A percentile compares a stretch with the other conserved stretches of the same genome.
Evolutionary conservation across 306 rosid genomes (phyloP).

Genomic region (Castanopsis chinensis): DNA sequence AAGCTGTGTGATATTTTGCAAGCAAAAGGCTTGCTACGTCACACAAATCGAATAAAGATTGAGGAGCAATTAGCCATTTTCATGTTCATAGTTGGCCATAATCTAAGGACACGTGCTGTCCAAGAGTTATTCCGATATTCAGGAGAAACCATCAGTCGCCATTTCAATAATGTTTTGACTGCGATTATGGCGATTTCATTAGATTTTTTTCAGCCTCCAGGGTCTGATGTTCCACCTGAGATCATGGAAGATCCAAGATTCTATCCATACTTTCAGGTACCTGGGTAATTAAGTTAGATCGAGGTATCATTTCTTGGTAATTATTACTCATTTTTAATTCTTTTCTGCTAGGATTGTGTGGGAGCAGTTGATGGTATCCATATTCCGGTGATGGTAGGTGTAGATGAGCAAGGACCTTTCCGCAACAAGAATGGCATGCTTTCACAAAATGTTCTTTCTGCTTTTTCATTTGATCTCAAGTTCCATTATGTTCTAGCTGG

Average conservation of each 20-base stretch:
- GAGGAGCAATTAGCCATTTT: constrained; percentile 92
- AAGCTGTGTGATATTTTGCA: constrained; percentile 85
- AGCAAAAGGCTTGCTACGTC: constrained; percentile 77
- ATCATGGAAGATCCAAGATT: constrained; percentile 68
- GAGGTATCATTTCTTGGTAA: constrained; percentile 11
- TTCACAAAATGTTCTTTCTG: constrained; percentile 79
- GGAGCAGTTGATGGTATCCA: constrained; percentile 81
- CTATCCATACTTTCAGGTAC: constrained; percentile 83
- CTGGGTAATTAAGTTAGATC: constrained; percentile 17
- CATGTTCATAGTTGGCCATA: constrained; percentile 86
- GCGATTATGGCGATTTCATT: constrained; percentile 75
- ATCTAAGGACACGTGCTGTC: constrained; percentile 80
- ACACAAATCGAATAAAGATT: constrained; percentile 85
- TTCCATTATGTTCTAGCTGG: constrained; percentile 92
- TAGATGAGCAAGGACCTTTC: constrained; percentile 95
- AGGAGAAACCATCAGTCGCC: constrained; percentile 91
- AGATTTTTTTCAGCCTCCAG: constrained; percentile 73
- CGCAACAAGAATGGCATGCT: constrained; percentile 83
- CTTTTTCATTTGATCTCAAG: constrained; percentile 89
- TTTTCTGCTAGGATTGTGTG: constrained; percentile 64
- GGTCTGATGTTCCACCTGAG: constrained; percentile 49
- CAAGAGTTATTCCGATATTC: constrained; percentile 87
- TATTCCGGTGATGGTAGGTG: constrained; percentile 85
- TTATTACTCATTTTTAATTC: constrained; percentile 19
- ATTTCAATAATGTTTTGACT: constrained; percentile 83